phyloP scores from a whole-genome alignment of 2,329 filamentous ascomycete genomes.

The Apiospora pterosperma region DNA sequence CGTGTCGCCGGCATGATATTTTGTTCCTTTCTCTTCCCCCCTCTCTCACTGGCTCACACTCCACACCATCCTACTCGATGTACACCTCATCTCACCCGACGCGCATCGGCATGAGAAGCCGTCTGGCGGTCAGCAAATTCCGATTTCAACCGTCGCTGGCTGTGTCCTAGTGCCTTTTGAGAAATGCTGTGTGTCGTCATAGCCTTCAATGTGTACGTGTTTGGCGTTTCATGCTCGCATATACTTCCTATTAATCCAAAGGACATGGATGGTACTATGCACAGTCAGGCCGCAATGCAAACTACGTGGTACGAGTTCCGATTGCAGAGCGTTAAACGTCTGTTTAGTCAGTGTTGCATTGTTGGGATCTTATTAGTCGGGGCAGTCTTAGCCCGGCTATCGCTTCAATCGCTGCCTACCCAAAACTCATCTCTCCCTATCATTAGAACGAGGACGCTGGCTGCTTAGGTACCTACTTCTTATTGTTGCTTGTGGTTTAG shows the following conservation, averaged over 20 bases:
- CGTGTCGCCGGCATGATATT: neutral
- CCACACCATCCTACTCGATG: neutral
- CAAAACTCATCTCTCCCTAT: neutral
- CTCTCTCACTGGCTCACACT: neutral
- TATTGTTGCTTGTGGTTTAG: neutral
- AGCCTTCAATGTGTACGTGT: neutral
- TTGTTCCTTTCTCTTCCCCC: too few species aligned
- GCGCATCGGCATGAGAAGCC: neutral
- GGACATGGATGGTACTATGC: neutral
- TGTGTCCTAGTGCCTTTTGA: neutral
- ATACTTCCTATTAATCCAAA: neutral
- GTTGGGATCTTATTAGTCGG: neutral
- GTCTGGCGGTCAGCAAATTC: neutral
- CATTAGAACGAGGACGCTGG: constrained; percentile 1
- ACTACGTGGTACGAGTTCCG: neutral
- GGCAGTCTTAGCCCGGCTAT: neutral
- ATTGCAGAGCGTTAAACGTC: neutral
- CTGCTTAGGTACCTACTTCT: neutral
- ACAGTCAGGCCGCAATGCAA: neutral
- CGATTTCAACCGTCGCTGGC: neutral
- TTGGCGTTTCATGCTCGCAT: neutral
- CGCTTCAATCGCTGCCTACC: neutral
- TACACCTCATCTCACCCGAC: neutral
- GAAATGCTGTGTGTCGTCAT: neutral
- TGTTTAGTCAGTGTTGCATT: constrained; percentile 4